Percentiles rank a stretch among this genome's conserved stretches.
Evolutionary conservation across 2,329 filamentous ascomycete genomes (phyloP).

Genomic region (Cordyceps cateniannulata): DNA sequence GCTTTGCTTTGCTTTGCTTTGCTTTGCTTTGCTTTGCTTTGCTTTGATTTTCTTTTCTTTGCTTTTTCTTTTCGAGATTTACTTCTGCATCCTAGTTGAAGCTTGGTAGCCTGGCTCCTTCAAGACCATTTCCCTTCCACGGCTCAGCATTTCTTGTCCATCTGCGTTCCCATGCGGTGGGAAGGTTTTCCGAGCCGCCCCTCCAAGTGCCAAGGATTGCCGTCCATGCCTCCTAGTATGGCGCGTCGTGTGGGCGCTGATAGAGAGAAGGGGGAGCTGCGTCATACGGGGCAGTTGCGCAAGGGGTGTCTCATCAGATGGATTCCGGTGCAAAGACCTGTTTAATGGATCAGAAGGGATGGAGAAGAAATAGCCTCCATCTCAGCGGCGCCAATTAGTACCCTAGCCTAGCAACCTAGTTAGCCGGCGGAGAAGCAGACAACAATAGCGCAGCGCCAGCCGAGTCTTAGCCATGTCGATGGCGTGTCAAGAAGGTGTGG

Average conservation of each 20-base stretch:
- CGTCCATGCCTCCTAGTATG: slow-evolving; percentile 16
- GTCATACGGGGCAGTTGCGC: slow-evolving; percentile 22
- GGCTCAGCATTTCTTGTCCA: not conserved
- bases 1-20: not conserved
- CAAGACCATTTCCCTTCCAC: not conserved
- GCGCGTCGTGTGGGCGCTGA: slow-evolving; percentile 22
- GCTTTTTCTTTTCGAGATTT: not conserved
- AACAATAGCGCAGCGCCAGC: slow-evolving; percentile 12
- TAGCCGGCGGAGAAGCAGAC: not conserved
- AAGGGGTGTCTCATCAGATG: slow-evolving; percentile 30
- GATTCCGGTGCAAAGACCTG: slow-evolving; percentile 20
- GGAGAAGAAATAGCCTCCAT: slow-evolving; percentile 12
- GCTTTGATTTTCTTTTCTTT: not conserved
- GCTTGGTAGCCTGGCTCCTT: not conserved
- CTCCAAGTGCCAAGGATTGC: slow-evolving; percentile 8
- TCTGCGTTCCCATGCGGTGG: slow-evolving; percentile 15
- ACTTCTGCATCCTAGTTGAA: not conserved
- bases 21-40: not conserved
- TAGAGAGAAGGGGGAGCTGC: slow-evolving; percentile 17
- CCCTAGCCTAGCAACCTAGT: not conserved
- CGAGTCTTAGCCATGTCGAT: slow-evolving; percentile 5
- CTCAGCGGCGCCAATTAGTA: slow-evolving; percentile 10
- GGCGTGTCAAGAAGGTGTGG: slow-evolving; percentile 8
- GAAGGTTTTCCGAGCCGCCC: slow-evolving; percentile 3
- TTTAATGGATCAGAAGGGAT: slow-evolving; percentile 11